phyloP scores from a whole-genome alignment of 371 early-diverging fungal species.

The Umbelopsis sp. region DNA sequence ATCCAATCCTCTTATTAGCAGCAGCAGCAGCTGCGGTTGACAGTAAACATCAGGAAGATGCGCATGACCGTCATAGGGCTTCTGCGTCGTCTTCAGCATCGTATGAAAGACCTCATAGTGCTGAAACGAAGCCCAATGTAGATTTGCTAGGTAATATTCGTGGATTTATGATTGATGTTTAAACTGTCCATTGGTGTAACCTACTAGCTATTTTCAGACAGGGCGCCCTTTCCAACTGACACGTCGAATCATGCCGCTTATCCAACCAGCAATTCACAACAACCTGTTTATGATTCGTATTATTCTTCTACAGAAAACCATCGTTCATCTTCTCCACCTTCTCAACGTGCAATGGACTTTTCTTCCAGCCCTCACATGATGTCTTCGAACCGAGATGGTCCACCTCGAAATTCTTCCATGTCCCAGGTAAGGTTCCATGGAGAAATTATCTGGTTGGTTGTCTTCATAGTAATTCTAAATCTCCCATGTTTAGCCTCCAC shows the following conservation, averaged over 20 bases:
- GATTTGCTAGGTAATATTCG: neutral
- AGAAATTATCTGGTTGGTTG: too few species aligned
- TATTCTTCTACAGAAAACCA: conserved; percentile 2
- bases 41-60: conserved; percentile 20
- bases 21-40: conserved; percentile 51
- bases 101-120: neutral
- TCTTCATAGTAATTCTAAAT: neutral
- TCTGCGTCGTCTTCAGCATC: neutral
- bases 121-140: neutral
- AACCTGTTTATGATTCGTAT: neutral
- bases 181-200: conserved; percentile 10
- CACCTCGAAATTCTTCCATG: neutral
- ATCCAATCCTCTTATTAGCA: conserved; percentile 49
- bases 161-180: neutral
- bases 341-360: too few species aligned
- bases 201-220: conserved; percentile 4
- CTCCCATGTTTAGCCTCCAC: neutral
- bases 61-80: conserved; percentile 11
- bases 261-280: neutral
- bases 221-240: conserved; percentile 2
- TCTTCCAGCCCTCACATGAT: neutral
- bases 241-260: neutral
- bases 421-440: neutral
- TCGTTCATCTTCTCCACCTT: neutral
- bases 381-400: neutral